phyloP scores from a whole-genome alignment of 169 alveolate species.

The Cryptosporidium bovis region DNA sequence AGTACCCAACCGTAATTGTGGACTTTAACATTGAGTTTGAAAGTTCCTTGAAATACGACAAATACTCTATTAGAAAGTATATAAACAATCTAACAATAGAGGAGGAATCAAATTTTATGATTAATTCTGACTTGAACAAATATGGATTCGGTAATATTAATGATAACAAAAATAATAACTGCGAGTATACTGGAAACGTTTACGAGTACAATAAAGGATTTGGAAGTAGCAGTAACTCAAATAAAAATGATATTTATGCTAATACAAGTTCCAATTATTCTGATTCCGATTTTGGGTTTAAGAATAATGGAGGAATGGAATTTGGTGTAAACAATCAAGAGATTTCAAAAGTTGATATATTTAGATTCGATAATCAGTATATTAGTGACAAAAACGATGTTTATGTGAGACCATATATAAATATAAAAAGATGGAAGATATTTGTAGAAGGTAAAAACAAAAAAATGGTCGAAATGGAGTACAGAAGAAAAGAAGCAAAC shows the following conservation, averaged over 20 bases:
- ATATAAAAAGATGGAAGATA: conserved; percentile 31
- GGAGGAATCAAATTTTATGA: conserved; percentile 41
- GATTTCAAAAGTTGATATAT: too few species aligned
- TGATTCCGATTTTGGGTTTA: neutral
- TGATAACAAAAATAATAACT: neutral
- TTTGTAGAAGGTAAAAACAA: neutral
- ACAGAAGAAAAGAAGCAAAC: neutral
- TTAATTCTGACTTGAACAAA: conserved; percentile 19
- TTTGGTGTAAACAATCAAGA: too few species aligned
- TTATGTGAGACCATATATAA: conserved; percentile 34
- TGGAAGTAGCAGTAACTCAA: neutral
- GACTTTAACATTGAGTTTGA: conserved; percentile 19
- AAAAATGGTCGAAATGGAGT: neutral
- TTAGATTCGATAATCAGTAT: neutral
- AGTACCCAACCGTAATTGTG: neutral
- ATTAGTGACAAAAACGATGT: neutral
- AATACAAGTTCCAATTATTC: neutral
- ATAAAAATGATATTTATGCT: neutral
- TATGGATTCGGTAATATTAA: neutral
- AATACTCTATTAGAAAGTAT: conserved; percentile 27
- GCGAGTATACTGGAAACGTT: neutral
- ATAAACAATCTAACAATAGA: conserved; percentile 8
- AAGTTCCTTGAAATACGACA: conserved; percentile 16
- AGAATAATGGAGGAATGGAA: too few species aligned
- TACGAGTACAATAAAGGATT: neutral